Conservation (phyloP, 2,329 filamentous ascomycete genomes). For the Lachnellula cervina region DNA sequence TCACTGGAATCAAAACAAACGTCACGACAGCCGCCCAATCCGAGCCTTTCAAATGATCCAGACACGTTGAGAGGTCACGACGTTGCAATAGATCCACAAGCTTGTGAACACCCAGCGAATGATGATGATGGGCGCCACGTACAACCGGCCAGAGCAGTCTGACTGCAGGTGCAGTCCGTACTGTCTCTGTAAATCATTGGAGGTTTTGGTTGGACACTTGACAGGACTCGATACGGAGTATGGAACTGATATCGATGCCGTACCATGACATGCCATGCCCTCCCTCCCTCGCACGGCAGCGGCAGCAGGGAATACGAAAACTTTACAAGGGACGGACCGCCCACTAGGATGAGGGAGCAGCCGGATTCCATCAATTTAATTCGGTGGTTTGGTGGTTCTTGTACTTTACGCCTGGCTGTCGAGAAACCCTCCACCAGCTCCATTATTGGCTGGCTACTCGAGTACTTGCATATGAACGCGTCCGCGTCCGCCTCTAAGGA, state of each 20-base stretch:
- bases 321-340: constrained; percentile 2
- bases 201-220: neutral
- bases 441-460: too few species aligned
- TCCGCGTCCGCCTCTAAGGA: neutral
- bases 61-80: constrained; percentile 7
- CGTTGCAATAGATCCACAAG: constrained; percentile 2
- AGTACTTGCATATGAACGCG: neutral
- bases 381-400: neutral
- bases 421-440: neutral
- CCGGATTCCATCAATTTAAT: neutral
- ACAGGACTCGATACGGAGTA: neutral
- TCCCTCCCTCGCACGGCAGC: constrained; percentile 1
- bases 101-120: neutral
- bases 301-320: neutral
- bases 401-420: neutral
- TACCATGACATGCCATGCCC: neutral
- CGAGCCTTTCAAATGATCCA: neutral
- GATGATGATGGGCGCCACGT: neutral
- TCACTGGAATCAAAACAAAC: neutral
- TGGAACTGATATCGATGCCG: neutral
- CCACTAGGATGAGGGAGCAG: neutral
- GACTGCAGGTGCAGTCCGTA: neutral
- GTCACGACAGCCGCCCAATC: constrained; percentile 2
- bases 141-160: neutral
- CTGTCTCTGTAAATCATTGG: neutral